Evolutionary conservation across 2,329 filamentous ascomycete species (phyloP).

Genomic region (Ophiostoma ips): DNA sequence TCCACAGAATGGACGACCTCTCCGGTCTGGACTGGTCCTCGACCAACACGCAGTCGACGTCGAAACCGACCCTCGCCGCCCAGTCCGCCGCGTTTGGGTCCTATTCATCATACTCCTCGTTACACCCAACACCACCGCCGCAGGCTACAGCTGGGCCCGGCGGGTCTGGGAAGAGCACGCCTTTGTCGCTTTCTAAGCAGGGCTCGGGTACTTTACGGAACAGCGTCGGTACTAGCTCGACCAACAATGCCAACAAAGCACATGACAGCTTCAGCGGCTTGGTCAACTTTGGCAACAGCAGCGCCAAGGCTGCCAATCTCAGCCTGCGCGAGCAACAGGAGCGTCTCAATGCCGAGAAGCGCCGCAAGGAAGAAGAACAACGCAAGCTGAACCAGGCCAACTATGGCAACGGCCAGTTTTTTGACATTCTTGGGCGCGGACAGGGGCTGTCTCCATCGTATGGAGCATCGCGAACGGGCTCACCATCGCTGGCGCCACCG

Average conservation of each 20-base stretch:
- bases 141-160: constrained; percentile 16
- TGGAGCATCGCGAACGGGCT: constrained; percentile 32
- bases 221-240: constrained; percentile 15
- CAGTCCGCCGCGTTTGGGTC: constrained; percentile 31
- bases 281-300: constrained; percentile 45
- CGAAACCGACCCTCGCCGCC: constrained; percentile 16
- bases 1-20: constrained; percentile 43
- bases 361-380: constrained; percentile 60
- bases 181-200: constrained; percentile 39
- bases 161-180: constrained; percentile 41
- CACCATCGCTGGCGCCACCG: constrained; percentile 24
- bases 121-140: constrained; percentile 43
- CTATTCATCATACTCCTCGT: constrained; percentile 26
- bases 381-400: constrained; percentile 58
- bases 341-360: constrained; percentile 49
- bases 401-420: constrained; percentile 64
- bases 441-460: constrained; percentile 19
- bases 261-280: constrained; percentile 69
- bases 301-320: constrained; percentile 50
- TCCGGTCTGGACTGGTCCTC: constrained; percentile 45
- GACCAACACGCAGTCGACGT: constrained; percentile 15
- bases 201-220: constrained; percentile 27
- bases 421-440: constrained; percentile 52
- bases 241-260: constrained; percentile 28
- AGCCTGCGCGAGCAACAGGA: constrained; percentile 66